Conservation (phyloP, 345 rosid genomes). For the Dimocarpus longan region DNA sequence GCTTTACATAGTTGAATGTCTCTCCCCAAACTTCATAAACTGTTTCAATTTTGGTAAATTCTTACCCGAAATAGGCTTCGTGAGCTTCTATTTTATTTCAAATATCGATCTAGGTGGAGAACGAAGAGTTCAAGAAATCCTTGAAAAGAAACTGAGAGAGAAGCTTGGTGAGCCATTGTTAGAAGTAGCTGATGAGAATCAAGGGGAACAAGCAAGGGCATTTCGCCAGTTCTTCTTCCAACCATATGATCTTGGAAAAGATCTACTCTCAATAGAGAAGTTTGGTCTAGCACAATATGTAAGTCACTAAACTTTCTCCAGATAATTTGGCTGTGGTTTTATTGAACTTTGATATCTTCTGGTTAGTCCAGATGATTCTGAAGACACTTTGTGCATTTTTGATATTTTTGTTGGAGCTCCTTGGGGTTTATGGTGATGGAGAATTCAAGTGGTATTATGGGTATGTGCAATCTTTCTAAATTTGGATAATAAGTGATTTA, state of each 20-base stretch:
- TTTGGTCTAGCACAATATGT: conserved; percentile 90
- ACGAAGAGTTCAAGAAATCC: conserved; percentile 55
- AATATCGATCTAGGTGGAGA: conserved; percentile 64
- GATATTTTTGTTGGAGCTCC: conserved; percentile 67
- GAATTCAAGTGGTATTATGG: conserved; percentile 87
- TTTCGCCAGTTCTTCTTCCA: conserved; percentile 61
- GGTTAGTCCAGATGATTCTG: conserved; percentile 74
- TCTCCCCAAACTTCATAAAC: neutral
- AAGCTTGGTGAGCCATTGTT: conserved; percentile 48
- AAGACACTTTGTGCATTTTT: conserved; percentile 81
- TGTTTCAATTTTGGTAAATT: neutral
- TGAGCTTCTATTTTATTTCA: conserved; percentile 5
- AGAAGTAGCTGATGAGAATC: conserved; percentile 35
- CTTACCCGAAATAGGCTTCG: neutral
- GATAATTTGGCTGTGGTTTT: neutral
- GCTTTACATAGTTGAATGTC: neutral
- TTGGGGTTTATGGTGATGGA: conserved; percentile 78
- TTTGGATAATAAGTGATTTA: neutral
- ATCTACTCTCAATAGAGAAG: conserved; percentile 63
- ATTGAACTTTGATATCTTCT: conserved; percentile 15
- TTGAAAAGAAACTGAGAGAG: conserved; percentile 56
- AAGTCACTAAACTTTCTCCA: conserved; percentile 27
- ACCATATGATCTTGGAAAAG: conserved; percentile 63
- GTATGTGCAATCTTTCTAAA: conserved; percentile 36
- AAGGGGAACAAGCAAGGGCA: conserved; percentile 29